Evolutionary conservation across 2,329 filamentous ascomycete genomes (phyloP).

Genomic region (Periconia sp.): DNA sequence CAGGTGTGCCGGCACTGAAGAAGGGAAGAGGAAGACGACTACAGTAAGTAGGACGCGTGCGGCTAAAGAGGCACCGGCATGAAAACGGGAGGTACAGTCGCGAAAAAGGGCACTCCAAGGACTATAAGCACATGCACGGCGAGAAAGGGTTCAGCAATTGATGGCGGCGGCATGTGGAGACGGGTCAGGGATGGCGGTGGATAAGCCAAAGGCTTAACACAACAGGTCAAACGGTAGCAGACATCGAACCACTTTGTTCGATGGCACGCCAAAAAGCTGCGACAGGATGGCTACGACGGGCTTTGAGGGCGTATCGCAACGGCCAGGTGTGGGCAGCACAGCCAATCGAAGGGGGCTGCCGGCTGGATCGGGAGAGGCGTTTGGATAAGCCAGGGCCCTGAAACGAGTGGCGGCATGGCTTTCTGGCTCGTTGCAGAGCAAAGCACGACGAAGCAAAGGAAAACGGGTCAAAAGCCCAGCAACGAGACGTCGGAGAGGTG

Average conservation of each 20-base stretch:
- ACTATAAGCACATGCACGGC: slow-evolving; percentile 40
- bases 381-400: slow-evolving; percentile 19
- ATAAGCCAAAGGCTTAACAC: slow-evolving; percentile 28
- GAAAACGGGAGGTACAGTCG: slow-evolving; percentile 32
- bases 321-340: slow-evolving; percentile 26
- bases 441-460: slow-evolving; percentile 17
- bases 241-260: slow-evolving; percentile 38
- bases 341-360: slow-evolving; percentile 26
- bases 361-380: slow-evolving; percentile 16
- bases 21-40: slow-evolving; percentile 33
- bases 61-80: slow-evolving; percentile 45
- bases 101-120: slow-evolving; percentile 37
- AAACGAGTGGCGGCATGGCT: slow-evolving; percentile 33
- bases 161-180: slow-evolving; percentile 30
- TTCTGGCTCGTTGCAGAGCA: background rate
- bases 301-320: slow-evolving; percentile 32
- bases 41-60: too few species aligned
- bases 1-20: slow-evolving; percentile 41
- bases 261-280: slow-evolving; percentile 29
- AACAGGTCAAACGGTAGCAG: slow-evolving; percentile 33
- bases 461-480: slow-evolving; percentile 13
- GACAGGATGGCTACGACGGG: slow-evolving; percentile 29
- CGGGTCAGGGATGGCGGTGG: slow-evolving; percentile 29
- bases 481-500: slow-evolving; percentile 31
- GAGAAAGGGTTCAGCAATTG: slow-evolving; percentile 29